Base-by-base conservation (phyloP, 345 rosid species). In the Crucihimalaya himalaica region DNA sequence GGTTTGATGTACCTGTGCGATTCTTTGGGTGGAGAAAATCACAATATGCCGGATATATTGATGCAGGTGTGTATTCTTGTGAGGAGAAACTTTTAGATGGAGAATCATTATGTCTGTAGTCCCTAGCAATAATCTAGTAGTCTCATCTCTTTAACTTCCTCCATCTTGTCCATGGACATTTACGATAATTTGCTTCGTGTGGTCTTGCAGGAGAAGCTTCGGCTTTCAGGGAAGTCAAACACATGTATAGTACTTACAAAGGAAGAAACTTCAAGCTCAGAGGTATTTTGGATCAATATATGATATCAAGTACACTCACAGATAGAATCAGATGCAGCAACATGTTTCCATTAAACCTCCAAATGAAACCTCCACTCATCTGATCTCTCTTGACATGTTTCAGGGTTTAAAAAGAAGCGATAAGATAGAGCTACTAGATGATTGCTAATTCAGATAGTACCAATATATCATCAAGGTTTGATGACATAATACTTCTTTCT, bases 131-230 rank as follows among this genome's bases (percentile, higher is more conserved):
- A 8, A 35, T 66, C 5, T 66, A 15, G 3, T 48, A 53, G 53
- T 56, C 15, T 52, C 31, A 23, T 19, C 39, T 63, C 16, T 63
- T 12, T 11, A 20, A 71, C 14, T 11, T 45, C 60, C 42, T 71
- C 39, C 68, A 64, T 27, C 34, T 54, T 19, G 31, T 28, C 40
- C 29, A 19, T 70, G 8, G 10, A 18, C 61, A 47, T 40, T 45
- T 37, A 15, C 63, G 35, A 63, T 35, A 29, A 28, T 7, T 63
- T 47, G 12, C 53, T 69, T 12, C 20, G 3, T 65, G 67, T 73
- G 73, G 57, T 80, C 58, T 81, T 81, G 65, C 84, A 93, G 98
- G 93, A 87, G 63, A 83, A 85, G 76, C 82, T 87, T 75, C 88
- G 83, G 68, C 80, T 79, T 34, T 81, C 91, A 43, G 87, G 85